Evolutionary conservation across 495 filamentous ascomycete species (phyloP), one percentile per base, ranked within the genome.

Genomic region (Lineolata rhizophorae): DNA sequence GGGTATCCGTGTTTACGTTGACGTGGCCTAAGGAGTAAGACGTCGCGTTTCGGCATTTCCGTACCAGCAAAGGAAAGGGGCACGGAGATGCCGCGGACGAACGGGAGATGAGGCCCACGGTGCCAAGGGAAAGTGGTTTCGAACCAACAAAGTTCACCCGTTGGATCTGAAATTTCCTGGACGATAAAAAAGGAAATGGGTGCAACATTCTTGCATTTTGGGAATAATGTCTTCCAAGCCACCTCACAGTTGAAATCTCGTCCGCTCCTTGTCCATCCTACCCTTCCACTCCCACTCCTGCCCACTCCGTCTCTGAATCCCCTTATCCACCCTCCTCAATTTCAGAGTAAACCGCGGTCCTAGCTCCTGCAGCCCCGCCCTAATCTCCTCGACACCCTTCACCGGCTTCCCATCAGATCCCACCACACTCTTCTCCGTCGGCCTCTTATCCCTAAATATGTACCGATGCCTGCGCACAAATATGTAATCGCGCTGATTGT

Each of bases 261-360:
- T 97, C 45, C 87, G 62, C 54, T 72, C 51, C 58, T 92, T 94
- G 59, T 97, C 87, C 74, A 84, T 83, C 50, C 66, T 64, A 3
- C 74, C 74, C 56, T 87, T 80, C 85, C 85, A 95, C 48, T 87
- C 67, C 84, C 87, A 95, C 47, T 85, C 78, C 47, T 82, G 79
- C 18, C 81, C 82, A 50, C 68, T 73, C 14, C 62, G 66, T 36
- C 72, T 58, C 37, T 84, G 81, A 27, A 97, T 71, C 1, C 81
- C 82, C 58, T 77, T 83, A 49, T 95, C 84, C 15, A 95, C 72
- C 46, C 87, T 68, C 33, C 90, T 67, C 37, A 97, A 55, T 58
- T 91, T 92, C 44, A 92, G 42, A 0, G 83, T 91, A 47, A 90
- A 77, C 20, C 77, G 54, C 1, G 83, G 83, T 0, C 82, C 82